Percentiles rank a stretch among this genome's conserved stretches.
Conservation (phyloP, 805 yeast species). For the Pichia manshurica region DNA sequence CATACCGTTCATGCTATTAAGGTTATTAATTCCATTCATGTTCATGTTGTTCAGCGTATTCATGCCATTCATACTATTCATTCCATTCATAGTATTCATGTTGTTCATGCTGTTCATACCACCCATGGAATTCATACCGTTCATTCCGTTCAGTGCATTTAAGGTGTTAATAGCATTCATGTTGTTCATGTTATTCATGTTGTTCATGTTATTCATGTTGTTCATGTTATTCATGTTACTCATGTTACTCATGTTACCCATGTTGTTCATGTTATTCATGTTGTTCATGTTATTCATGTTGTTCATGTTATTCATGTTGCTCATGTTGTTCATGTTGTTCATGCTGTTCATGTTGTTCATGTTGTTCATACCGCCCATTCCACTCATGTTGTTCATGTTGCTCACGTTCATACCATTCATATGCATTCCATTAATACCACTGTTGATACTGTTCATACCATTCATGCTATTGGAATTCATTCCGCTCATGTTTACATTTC, state of each 20-base stretch:
- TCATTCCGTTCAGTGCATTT: not conserved
- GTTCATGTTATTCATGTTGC: slow-evolving; percentile 1
- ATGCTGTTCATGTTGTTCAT: slow-evolving; percentile 1
- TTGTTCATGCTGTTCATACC: not conserved
- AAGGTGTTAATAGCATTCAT: not conserved
- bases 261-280: not conserved
- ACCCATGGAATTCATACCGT: not conserved
- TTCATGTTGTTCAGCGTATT: not conserved
- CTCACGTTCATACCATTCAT: slow-evolving; percentile 11
- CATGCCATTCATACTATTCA: not conserved
- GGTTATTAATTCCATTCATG: not conserved
- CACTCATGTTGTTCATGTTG: slow-evolving; percentile 1
- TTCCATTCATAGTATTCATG: not conserved
- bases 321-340: not conserved
- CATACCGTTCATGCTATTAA: slow-evolving; percentile 1
- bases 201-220: slow-evolving; percentile 2
- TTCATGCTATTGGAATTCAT: not conserved
- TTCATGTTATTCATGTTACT: not conserved
- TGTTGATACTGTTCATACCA: not conserved
- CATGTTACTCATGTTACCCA: not conserved
- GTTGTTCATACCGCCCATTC: not conserved
- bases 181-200: not conserved
- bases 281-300: not conserved
- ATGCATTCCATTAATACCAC: not conserved
- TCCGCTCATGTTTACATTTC: not conserved